Evolutionary conservation across 1,284 basidiomycete genomes (phyloP).

Genomic region (Rhodotorula sp.): DNA sequence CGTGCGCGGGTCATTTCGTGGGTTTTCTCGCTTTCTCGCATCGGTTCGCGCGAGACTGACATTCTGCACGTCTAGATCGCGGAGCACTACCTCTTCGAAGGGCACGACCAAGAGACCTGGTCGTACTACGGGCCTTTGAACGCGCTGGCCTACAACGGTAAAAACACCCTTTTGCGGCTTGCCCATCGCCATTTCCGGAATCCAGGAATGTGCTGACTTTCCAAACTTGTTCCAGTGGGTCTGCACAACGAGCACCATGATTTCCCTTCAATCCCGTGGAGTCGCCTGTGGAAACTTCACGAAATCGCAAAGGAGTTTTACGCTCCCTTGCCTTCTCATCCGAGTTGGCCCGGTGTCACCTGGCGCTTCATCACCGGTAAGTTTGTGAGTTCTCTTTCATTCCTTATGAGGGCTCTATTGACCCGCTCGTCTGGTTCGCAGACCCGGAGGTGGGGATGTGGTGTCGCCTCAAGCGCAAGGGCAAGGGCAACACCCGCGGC

Average conservation of each 20-base stretch:
- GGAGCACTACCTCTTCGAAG: constrained; percentile 84
- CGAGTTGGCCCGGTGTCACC: constrained; percentile 91
- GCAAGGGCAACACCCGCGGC: neutral
- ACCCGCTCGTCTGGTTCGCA: neutral
- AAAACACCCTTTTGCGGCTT: neutral
- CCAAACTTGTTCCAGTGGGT: constrained; percentile 59
- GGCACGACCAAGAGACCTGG: constrained; percentile 86
- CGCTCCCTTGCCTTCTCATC: constrained; percentile 79
- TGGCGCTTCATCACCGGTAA: constrained; percentile 81
- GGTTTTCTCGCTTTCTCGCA: neutral
- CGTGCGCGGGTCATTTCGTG: constrained; percentile 95
- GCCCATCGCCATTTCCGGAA: too few species aligned
- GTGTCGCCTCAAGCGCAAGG: constrained; percentile 27
- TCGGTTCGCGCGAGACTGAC: neutral
- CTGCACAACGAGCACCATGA: constrained; percentile 96
- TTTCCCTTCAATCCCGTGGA: constrained; percentile 93
- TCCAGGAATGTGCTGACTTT: neutral
- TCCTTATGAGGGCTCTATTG: neutral
- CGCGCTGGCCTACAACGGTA: constrained; percentile 82
- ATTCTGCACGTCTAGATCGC: constrained; percentile 14
- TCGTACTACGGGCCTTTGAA: constrained; percentile 94
- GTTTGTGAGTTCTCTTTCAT: neutral
- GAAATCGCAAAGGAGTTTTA: constrained; percentile 90
- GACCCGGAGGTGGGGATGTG: constrained; percentile 37
- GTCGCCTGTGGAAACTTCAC: constrained; percentile 79